phyloP scores from a whole-genome alignment of 2,329 filamentous ascomycete species.

The Didymella keratinophila region DNA sequence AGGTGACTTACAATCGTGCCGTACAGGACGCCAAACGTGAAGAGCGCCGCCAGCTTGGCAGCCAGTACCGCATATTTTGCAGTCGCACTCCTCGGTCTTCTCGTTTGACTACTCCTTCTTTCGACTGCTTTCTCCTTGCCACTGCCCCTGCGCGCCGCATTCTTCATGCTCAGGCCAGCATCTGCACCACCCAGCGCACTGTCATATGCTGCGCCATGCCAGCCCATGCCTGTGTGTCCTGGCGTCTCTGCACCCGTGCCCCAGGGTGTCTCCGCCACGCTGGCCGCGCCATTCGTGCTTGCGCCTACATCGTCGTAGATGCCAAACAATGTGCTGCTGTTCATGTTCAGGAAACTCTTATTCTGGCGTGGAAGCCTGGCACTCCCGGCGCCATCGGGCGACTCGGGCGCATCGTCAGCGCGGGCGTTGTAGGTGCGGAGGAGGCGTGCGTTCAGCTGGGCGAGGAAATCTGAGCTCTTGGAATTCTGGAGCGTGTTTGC shows the following conservation, averaged over 20 bases:
- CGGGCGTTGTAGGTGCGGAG: conserved; percentile 41
- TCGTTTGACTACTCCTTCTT: neutral
- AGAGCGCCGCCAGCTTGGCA: conserved; percentile 71
- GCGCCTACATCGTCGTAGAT: conserved; percentile 72
- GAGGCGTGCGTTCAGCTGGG: conserved; percentile 49
- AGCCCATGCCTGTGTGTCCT: conserved; percentile 32
- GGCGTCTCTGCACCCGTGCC: conserved; percentile 79
- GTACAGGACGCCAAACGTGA: conserved; percentile 81
- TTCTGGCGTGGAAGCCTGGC: conserved; percentile 62
- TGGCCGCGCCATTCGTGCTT: conserved; percentile 43
- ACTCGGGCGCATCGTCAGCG: conserved; percentile 32
- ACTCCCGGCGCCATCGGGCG: conserved; percentile 17
- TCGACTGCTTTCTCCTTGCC: neutral
- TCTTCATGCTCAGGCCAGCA: conserved; percentile 37
- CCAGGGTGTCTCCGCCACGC: conserved; percentile 75
- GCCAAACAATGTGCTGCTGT: conserved; percentile 85
- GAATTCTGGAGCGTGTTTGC: conserved; percentile 28
- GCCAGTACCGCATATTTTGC: conserved; percentile 59
- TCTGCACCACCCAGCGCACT: conserved; percentile 38
- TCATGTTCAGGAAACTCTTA: conserved; percentile 84
- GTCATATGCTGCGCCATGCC: conserved; percentile 24
- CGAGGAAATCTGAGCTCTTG: conserved; percentile 44
- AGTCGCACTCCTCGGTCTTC: neutral
- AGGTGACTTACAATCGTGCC: conserved; percentile 82
- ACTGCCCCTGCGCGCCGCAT: conserved; percentile 21